phyloP scores from a whole-genome alignment of 768 basidiomycete genomes.

The Tricholoma hemisulphureum region DNA sequence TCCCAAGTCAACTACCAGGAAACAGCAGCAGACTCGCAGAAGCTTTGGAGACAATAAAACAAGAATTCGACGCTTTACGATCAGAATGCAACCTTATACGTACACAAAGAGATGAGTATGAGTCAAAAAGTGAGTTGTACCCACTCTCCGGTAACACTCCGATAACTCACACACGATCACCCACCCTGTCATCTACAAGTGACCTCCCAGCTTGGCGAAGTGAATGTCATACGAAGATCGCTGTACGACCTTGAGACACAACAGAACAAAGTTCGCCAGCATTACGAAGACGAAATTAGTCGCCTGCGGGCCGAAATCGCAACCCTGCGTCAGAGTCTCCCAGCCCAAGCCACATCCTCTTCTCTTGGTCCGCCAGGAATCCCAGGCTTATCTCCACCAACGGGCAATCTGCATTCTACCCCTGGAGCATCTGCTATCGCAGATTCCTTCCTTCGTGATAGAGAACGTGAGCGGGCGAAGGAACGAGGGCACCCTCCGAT shows the following conservation, averaged over 20 bases:
- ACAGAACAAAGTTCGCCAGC: constrained; percentile 80
- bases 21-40: constrained; percentile 51
- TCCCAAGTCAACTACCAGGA: constrained; percentile 45
- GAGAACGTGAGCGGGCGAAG: constrained; percentile 37
- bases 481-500: constrained; percentile 18
- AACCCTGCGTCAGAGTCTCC: constrained; percentile 21
- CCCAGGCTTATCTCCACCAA: constrained; percentile 13
- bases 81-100: constrained; percentile 56
- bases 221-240: constrained; percentile 85
- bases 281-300: constrained; percentile 83
- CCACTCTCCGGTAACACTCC: background rate
- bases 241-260: constrained; percentile 90
- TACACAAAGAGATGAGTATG: constrained; percentile 87
- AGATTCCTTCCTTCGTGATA: constrained; percentile 8
- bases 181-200: constrained; percentile 54
- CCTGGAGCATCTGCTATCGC: constrained; percentile 1
- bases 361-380: constrained; percentile 20
- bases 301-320: constrained; percentile 71
- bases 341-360: constrained; percentile 5
- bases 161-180: background rate
- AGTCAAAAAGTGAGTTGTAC: constrained; percentile 69
- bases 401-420: background rate
- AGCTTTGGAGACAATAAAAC: constrained; percentile 71
- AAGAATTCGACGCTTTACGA: constrained; percentile 73
- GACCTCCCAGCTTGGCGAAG: constrained; percentile 80